Evolutionary conservation across 257 asterid genomes (phyloP), one percentile per base, ranked within the genome.

Genomic region (Voacanga thouarsii): DNA sequence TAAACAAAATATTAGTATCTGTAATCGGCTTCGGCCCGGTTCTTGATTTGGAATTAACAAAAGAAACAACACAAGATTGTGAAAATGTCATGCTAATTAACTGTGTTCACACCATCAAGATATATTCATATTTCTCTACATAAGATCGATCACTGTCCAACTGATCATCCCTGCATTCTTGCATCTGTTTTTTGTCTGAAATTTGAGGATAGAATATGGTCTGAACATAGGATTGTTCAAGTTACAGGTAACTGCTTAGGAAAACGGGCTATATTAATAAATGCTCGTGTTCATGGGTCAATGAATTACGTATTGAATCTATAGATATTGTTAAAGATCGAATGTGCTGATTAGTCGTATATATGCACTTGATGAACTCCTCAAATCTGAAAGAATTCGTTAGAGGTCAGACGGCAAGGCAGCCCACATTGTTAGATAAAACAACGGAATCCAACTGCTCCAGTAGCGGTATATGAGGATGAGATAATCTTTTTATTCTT

Each of bases 41-140:
- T 68, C 53, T 41, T 41, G 33, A 41, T 41, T 41, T 67, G 72
- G 72, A 39, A 41, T 39, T 67, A 41, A 67, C 72, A 41, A 67
- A 67, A 41, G 72, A 67, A 41, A 67, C 51, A 39, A 67, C 30
- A 15, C 23, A 33, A 65, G 47, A 33, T 4, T 26, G 19, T 7
- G 30, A 21, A 21, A 39, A 21, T 37, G 7, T 67, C 50, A 19
- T 67, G 72, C 12, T 39, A n/a, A 67, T 16, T 39, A n/a, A 67
- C 7, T 67, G 2, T 7, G 5, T 67, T 67, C 72, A 67, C 51
- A 67, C 15, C 12, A 41, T 19, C 72, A 43, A 65, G 14, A 6
- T 37, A 1, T 33, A 33, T 33, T 33, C 37, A 33, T 33, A 33
- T 33, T 33, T 33, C 37, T 33, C 37, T 33, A 33, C 2, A 33